Base-by-base conservation (phyloP, 2,329 filamentous ascomycete genomes). In the Aspergillus bombycis region DNA sequence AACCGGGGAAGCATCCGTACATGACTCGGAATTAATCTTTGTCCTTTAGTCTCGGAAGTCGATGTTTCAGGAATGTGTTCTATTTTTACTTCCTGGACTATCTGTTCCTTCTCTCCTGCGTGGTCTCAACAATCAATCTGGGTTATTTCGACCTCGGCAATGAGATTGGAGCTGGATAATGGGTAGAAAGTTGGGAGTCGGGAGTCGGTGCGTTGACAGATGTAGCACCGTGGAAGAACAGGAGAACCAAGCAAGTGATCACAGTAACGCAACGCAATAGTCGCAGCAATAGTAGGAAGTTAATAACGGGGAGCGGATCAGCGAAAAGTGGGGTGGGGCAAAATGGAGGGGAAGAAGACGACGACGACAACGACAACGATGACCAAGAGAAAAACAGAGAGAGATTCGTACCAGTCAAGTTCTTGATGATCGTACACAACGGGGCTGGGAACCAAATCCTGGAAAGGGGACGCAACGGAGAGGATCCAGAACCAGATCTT, bases 271-370 rank as follows among this genome's bases (percentile, higher is more conserved):
- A 54, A 54, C 21, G 30, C 52, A 54, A 54, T 54, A 54, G 52
- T 36, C 52, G 52, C 30, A 23, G 30, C 32, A 54, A 26, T 65
- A 67, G 61, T 62, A 59, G 61, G 60, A 64, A 65, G 63, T 65
- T 67, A 67, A 67, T 69, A 68, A 67, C 61, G 58, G 65, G 64
- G 63, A 55, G 66, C 62, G 61, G 68, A 68, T 65, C 65, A 58
- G 63, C 60, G 41, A 61, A 54, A 52, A 65, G 64, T 64, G 64
- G 61, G 62, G 62, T 67, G 65, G 65, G 62, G 67, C 63, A 60
- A 61, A 23, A 43, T 57, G 57, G 67, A 62, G 64, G 64, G 54
- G 59, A 52, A 60, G n/a, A 56, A 55, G 30, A 38, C 36, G 38
- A 43, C n/a, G 34, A 45, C 32, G 52, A 11, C n/a, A n/a, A n/a